Evolutionary conservation across 148 eudicot species (phyloP).

Genomic region (Vaccinium darrowii): DNA sequence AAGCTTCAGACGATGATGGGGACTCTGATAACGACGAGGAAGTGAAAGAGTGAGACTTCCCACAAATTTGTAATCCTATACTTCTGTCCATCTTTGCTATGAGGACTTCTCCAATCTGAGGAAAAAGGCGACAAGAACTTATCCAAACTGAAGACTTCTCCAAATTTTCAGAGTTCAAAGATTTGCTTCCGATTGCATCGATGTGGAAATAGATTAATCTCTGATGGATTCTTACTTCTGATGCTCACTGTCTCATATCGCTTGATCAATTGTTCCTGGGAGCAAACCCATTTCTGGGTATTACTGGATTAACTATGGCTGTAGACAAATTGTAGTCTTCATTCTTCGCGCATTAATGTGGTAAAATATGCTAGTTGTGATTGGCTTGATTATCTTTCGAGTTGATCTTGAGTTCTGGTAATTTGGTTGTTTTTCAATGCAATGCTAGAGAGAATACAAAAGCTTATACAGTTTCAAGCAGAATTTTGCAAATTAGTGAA

Average conservation of each 20-base stretch:
- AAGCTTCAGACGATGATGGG: conserved; percentile 50
- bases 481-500: neutral
- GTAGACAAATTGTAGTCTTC: neutral
- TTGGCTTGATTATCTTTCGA: neutral
- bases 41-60: conserved; percentile 9
- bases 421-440: neutral
- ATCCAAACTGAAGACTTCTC: no score
- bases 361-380: neutral
- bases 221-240: neutral
- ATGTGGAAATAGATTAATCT: neutral
- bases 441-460: neutral
- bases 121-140: neutral
- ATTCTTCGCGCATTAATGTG: neutral
- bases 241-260: neutral
- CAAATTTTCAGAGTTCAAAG: neutral
- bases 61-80: neutral
- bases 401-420: neutral
- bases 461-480: neutral
- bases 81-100: neutral
- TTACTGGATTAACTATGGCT: neutral
- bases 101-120: neutral
- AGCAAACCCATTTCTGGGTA: neutral
- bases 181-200: neutral
- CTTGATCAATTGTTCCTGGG: neutral
- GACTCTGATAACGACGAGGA: conserved; percentile 48